A percentile compares a stretch with the other conserved stretches of the same genome.
Evolutionary conservation across 768 basidiomycete species (phyloP).

Genomic region (Mycena belliarum): DNA sequence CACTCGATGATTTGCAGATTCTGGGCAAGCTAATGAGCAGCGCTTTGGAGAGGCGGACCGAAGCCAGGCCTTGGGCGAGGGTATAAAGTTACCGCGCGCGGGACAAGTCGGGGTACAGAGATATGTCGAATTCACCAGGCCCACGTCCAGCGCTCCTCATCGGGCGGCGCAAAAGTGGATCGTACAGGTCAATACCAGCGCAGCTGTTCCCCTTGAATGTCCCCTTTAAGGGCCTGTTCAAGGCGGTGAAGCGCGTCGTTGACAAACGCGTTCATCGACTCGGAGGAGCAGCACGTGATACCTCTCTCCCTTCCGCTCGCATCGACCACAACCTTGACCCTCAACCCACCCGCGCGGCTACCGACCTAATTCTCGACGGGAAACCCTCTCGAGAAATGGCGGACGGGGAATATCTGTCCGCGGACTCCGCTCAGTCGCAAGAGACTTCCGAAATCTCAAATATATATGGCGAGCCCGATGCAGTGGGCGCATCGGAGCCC

Average conservation of each 20-base stretch:
- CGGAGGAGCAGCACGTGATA: too few relatives aligned
- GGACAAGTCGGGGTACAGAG: background rate
- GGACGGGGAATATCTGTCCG: background rate
- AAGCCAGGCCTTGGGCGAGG: background rate
- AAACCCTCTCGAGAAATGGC: too few relatives aligned
- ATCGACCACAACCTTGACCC: background rate
- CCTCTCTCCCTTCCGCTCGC: too few relatives aligned
- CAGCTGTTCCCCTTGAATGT: slow-evolving; percentile 23
- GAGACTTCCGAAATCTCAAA: background rate
- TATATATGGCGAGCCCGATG: slow-evolving; percentile 68
- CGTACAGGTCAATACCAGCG: slow-evolving; percentile 2
- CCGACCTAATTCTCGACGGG: too few relatives aligned
- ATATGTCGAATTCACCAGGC: slow-evolving; percentile 1
- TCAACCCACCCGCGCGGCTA: too few relatives aligned
- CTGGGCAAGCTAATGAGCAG: background rate
- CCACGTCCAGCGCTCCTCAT: background rate
- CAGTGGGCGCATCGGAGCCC: slow-evolving; percentile 60
- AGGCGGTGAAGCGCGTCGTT: slow-evolving; percentile 25
- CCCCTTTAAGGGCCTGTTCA: slow-evolving; percentile 26
- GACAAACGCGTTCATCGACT: too few relatives aligned
- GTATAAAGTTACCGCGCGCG: background rate
- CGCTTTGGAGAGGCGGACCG: background rate
- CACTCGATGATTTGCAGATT: background rate
- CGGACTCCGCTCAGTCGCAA: background rate
- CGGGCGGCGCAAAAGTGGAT: background rate